phyloP scores from a whole-genome alignment of 2,329 filamentous ascomycete species.

The Verticillium alfalfae region DNA sequence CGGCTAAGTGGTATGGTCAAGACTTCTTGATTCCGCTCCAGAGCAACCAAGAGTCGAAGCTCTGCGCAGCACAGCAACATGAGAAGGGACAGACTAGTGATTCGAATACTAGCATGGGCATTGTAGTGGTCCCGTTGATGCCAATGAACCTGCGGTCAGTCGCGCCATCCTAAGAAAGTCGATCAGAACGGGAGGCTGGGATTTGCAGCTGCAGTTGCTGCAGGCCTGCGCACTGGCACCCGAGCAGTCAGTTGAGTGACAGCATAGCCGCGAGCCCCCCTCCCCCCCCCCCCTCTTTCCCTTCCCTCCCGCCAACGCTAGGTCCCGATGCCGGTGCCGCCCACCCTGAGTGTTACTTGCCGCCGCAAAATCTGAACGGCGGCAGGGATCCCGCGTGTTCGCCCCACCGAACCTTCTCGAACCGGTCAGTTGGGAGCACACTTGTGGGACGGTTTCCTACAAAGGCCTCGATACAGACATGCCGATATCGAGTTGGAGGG shows the following conservation, averaged over 20 bases:
- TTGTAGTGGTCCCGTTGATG: not conserved
- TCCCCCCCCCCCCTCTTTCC: not conserved
- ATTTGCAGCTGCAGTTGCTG: not conserved
- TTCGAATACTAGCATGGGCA: not conserved
- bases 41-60: not conserved
- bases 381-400: not conserved
- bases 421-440: constrained; percentile 16
- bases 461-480: constrained; percentile 23
- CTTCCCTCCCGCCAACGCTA: not conserved
- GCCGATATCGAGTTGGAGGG: not conserved
- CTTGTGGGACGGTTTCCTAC: constrained; percentile 20
- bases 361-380: not conserved
- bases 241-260: not conserved
- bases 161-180: not conserved
- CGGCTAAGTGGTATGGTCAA: not conserved
- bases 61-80: not conserved
- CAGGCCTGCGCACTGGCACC: not conserved
- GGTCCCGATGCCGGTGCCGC: not conserved
- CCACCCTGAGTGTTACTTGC: not conserved
- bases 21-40: not conserved
- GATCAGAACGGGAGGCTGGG: not conserved
- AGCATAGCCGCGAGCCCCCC: not conserved
- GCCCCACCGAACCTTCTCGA: constrained; percentile 42
- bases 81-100: not conserved
- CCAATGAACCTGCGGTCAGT: not conserved